Conservation (phyloP, 306 rosid genomes). For the Canavalia ensiformis region DNA sequence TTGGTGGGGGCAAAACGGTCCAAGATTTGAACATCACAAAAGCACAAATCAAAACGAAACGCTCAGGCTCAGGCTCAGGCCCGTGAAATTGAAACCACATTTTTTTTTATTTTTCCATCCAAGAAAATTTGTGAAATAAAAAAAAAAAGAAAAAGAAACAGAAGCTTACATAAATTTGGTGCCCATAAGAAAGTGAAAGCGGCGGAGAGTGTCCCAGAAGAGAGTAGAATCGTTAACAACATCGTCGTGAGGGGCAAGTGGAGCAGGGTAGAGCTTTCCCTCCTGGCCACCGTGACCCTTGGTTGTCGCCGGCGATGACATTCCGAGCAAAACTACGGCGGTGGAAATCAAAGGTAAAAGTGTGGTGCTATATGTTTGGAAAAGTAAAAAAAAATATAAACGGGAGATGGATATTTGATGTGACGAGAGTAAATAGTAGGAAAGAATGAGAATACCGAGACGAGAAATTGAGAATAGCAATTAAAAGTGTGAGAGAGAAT, state of each 20-base stretch:
- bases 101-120: neutral
- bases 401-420: conserved; percentile 25
- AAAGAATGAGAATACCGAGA: conserved; percentile 57
- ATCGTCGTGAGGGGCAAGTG: conserved; percentile 76
- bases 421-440: conserved; percentile 26
- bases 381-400: neutral
- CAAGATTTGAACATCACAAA: conserved; percentile 29
- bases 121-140: neutral
- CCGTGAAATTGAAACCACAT: conserved; percentile 28
- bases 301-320: conserved; percentile 55
- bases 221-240: conserved; percentile 57
- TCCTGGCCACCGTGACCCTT: conserved; percentile 33
- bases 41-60: neutral
- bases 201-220: conserved; percentile 92
- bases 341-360: neutral
- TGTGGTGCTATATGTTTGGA: neutral
- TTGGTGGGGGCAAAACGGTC: conserved; percentile 7
- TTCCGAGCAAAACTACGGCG: neutral
- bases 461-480: conserved; percentile 43
- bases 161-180: conserved; percentile 84
- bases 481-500: conserved; percentile 48
- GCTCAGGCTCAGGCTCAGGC: neutral
- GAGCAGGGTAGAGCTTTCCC: conserved; percentile 71
- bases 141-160: neutral
- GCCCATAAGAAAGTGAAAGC: conserved; percentile 80